These are phyloP conservation scores for Picocystis salinarum DNA, from an alignment of 139 green algal species.

Conservation along the genomic window DNA sequence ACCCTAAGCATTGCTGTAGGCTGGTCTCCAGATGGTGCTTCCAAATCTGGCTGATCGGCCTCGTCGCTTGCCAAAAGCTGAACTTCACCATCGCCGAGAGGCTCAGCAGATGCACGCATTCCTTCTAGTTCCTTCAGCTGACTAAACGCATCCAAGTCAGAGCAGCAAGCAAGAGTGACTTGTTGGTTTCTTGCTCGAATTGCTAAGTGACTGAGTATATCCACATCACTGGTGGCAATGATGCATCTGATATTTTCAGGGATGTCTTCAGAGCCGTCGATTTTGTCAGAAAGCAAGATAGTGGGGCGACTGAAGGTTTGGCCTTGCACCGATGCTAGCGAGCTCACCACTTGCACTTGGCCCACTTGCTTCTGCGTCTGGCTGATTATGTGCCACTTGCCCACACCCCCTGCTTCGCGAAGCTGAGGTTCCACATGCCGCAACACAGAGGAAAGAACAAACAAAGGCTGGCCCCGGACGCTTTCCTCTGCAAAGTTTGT, in stretches of 20 bases:
- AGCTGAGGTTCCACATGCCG: constrained; percentile 35
- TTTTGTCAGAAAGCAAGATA: constrained; percentile 6
- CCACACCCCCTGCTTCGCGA: constrained; percentile 31
- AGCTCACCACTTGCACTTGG: constrained; percentile 34
- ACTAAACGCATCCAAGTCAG: constrained; percentile 32
- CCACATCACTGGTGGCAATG: constrained; percentile 41
- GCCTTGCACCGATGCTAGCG: constrained; percentile 7
- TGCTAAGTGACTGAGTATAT: constrained; percentile 73
- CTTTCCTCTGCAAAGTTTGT: constrained; percentile 81
- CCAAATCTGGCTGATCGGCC: no score
- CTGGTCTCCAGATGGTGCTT: no score
- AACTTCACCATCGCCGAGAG: background rate
- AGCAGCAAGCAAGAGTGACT: constrained; percentile 45
- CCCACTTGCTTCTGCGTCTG: background rate
- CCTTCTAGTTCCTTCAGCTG: no score
- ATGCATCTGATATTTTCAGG: constrained; percentile 47
- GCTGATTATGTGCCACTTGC: constrained; percentile 39
- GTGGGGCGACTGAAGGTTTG: constrained; percentile 2
- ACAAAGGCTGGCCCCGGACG: constrained; percentile 53
- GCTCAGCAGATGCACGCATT: no score
- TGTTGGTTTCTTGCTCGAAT: constrained; percentile 57
- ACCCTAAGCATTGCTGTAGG: no score
- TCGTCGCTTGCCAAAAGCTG: no score
- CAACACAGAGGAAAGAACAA: constrained; percentile 41
- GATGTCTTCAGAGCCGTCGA: constrained; percentile 81